Base-by-base conservation (phyloP, 371 early-diverging fungal genomes). In the Mucor ambiguus region DNA sequence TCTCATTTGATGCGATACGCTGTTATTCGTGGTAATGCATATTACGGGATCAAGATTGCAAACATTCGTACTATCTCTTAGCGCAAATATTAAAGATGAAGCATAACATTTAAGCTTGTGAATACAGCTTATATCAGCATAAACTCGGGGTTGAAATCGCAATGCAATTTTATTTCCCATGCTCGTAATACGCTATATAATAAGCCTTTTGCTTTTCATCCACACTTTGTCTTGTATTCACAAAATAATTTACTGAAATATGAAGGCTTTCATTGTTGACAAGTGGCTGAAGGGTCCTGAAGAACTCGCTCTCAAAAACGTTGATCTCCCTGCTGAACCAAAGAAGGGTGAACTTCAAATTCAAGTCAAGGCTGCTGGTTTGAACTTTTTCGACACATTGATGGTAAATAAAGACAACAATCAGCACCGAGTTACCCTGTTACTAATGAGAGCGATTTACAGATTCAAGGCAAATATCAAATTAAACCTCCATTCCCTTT, bases 381-480 rank as follows among this genome's bases (percentile, higher is more conserved):
- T 90, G 61, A 94, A 93, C 81, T 95, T 92, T 71, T 93, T 91
- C 64, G 96, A 95, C 65, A 91, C 92, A 44, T 84, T 95, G 24
- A 86, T 91, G 89, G 90, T 91, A 79, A 60, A 33, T 33, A 0
- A 33, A 18, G 20, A 29, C 20, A 41, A 18, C 41, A 41, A 41
- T 41, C 1, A 41, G 6, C 41, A 18, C 5, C 41, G 2, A 41
- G 18, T 41, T 11, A 18, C 5, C 18, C 28, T 28, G 26, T 41
- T 8, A 44, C 26, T 54, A 26, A 35, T 26, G 26, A 26, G 14
- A 12, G 28, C 18, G n/a, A 29, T 33, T 8, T 49, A 9, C 46
- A 89, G 89, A 85, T 88, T 16, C 91, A 93, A 74, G 95, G 95
- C 70, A 89, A 90, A 60, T 93, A 95, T 70, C 95, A 95, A 76